Evolutionary conservation across 2,329 filamentous ascomycete genomes (phyloP).

Genomic region (Cladorrhinum sp.): DNA sequence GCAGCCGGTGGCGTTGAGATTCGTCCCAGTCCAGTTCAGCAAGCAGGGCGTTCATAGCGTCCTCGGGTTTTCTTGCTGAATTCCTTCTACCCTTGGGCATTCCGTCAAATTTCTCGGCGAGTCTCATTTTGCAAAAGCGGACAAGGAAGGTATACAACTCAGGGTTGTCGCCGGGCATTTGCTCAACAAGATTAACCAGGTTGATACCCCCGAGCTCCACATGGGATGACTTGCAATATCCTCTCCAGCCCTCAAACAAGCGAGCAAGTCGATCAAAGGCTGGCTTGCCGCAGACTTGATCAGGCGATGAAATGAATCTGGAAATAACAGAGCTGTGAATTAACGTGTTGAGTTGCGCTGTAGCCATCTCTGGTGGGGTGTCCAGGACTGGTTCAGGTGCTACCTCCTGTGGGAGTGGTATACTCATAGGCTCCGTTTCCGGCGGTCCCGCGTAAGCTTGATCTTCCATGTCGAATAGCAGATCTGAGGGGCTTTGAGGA

Average conservation of each 20-base stretch:
- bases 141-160: slow-evolving; percentile 23
- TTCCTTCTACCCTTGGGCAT: not conserved
- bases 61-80: not conserved
- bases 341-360: not conserved
- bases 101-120: slow-evolving; percentile 14
- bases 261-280: slow-evolving; percentile 24
- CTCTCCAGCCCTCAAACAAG: slow-evolving; percentile 24
- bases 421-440: slow-evolving; percentile 5
- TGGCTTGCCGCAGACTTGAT: slow-evolving; percentile 16
- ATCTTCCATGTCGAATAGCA: not conserved
- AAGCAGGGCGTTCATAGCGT: slow-evolving; percentile 17
- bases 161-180: slow-evolving; percentile 12
- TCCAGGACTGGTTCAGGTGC: not conserved
- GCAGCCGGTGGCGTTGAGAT: slow-evolving; percentile 13
- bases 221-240: slow-evolving; percentile 10
- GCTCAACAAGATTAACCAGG: slow-evolving; percentile 15
- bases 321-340: not conserved
- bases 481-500: not conserved
- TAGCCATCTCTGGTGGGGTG: not conserved
- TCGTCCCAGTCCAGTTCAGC: slow-evolving; percentile 21
- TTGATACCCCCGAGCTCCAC: slow-evolving; percentile 10
- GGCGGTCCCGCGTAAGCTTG: not conserved
- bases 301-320: not conserved
- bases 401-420: slow-evolving; percentile 16
- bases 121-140: slow-evolving; percentile 25